Percentiles rank a stretch among this genome's conserved stretches.
phyloP scores from a whole-genome alignment of 345 rosid genomes.

The Microthlaspi erraticum region DNA sequence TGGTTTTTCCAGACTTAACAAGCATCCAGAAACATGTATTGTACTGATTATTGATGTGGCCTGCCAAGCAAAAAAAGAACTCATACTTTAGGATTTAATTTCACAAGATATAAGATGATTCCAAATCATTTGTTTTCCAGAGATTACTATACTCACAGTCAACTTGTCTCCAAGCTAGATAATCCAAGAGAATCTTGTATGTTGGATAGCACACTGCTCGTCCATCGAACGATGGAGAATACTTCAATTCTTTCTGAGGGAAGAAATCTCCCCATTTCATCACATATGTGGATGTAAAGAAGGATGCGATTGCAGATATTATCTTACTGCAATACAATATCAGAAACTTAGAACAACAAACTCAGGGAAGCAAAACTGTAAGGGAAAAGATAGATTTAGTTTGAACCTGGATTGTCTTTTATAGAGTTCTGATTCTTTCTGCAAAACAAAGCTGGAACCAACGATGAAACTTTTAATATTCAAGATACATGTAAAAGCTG shows the following conservation, averaged over 20 bases:
- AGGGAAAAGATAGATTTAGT: background rate
- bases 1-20: conserved; percentile 81
- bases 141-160: conserved; percentile 69
- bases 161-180: conserved; percentile 95
- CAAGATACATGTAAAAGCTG: background rate
- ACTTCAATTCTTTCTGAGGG: conserved; percentile 63
- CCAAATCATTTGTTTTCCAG: background rate
- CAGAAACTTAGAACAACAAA: background rate
- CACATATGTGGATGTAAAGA: conserved; percentile 72
- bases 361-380: background rate
- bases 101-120: background rate
- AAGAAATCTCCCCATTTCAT: conserved; percentile 81
- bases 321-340: conserved; percentile 54
- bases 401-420: conserved; percentile 71
- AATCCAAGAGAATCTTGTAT: conserved; percentile 73
- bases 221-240: conserved; percentile 84
- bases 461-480: conserved; percentile 31
- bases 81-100: background rate
- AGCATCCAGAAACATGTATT: conserved; percentile 97
- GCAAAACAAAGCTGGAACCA: conserved; percentile 74
- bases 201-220: conserved; percentile 94
- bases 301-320: conserved; percentile 67
- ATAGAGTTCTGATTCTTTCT: conserved; percentile 60
- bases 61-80: conserved; percentile 48
- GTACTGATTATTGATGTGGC: conserved; percentile 94